Conservation (phyloP, 441 rosid species). For the Capsella rubella region DNA sequence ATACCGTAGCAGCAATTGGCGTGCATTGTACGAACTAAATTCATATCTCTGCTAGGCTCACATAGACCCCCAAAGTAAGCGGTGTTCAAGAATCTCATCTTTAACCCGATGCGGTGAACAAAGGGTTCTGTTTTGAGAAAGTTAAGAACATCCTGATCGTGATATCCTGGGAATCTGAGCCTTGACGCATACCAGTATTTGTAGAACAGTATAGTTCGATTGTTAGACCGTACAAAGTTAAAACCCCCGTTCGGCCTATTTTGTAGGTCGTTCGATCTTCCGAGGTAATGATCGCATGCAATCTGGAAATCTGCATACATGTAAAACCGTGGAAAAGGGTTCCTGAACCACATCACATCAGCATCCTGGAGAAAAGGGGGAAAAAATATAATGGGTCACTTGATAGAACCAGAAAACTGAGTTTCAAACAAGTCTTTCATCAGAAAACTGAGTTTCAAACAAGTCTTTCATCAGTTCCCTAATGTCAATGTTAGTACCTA, state of each 20-base stretch:
- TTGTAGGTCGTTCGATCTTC: constrained; percentile 55
- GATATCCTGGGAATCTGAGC: constrained; percentile 60
- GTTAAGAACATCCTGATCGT: constrained; percentile 79
- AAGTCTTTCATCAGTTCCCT: background rate
- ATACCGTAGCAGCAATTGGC: constrained; percentile 79
- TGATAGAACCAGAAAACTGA: background rate
- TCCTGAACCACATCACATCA: constrained; percentile 85
- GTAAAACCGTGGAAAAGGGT: constrained; percentile 77
- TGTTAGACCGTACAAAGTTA: constrained; percentile 67
- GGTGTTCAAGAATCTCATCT: constrained; percentile 74
- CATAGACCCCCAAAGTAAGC: constrained; percentile 78
- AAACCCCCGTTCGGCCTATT: constrained; percentile 84
- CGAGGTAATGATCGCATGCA: constrained; percentile 70
- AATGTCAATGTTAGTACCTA: background rate
- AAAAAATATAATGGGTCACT: background rate
- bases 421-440: background rate
- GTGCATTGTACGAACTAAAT: constrained; percentile 79
- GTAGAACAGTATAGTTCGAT: constrained; percentile 70
- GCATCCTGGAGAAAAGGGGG: constrained; percentile 57
- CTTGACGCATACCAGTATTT: constrained; percentile 77
- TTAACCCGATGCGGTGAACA: constrained; percentile 59
- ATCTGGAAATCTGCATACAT: constrained; percentile 74
- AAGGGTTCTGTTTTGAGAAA: constrained; percentile 59
- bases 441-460: background rate
- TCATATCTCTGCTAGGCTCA: constrained; percentile 78